phyloP scores from a whole-genome alignment of 108 stramenopile species.

The Aurantiochytrium sp. region DNA sequence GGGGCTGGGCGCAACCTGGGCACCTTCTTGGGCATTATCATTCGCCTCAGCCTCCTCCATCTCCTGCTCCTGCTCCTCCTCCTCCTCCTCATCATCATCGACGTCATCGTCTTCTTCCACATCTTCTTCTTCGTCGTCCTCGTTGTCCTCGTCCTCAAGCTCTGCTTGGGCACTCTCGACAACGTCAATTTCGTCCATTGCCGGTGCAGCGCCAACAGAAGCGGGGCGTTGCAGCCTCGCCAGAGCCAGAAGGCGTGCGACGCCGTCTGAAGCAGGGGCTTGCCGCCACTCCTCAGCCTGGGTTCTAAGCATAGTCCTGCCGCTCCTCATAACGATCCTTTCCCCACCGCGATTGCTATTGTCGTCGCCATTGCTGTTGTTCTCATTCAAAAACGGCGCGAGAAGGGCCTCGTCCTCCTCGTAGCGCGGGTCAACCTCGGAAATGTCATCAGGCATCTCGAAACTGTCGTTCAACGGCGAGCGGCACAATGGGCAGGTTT shows the following conservation, averaged over 20 bases:
- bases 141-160: neutral
- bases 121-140: neutral
- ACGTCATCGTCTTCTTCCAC: neutral
- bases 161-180: neutral
- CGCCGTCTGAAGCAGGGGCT: neutral
- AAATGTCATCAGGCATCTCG: neutral
- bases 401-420: slow-evolving; percentile 5
- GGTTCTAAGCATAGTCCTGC: neutral
- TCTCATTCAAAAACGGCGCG: neutral
- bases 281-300: neutral
- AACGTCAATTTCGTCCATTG: too few relatives aligned
- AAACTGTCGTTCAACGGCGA: neutral
- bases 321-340: too few relatives aligned
- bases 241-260: neutral
- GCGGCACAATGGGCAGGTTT: slow-evolving; percentile 1
- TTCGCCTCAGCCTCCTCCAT: too few relatives aligned
- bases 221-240: too few relatives aligned
- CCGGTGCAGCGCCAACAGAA: too few relatives aligned
- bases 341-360: too few relatives aligned
- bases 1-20: too few relatives aligned
- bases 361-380: neutral
- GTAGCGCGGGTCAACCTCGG: neutral
- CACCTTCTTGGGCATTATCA: too few relatives aligned
- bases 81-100: too few relatives aligned
- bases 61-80: too few relatives aligned